Evolutionary conservation across 2,329 filamentous ascomycete species (phyloP).

Genomic region (Colletotrichum sp.): DNA sequence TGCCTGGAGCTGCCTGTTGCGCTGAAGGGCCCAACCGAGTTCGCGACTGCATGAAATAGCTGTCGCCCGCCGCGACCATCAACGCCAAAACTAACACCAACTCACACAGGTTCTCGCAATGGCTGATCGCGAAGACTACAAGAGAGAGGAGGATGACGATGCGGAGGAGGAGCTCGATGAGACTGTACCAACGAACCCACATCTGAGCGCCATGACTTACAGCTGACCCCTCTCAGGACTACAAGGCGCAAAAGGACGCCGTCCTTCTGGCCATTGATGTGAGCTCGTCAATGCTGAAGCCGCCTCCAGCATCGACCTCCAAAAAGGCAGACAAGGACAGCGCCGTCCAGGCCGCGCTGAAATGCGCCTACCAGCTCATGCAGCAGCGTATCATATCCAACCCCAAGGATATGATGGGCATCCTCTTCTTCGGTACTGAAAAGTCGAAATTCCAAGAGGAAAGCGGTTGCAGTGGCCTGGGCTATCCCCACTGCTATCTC

Average conservation of each 20-base stretch:
- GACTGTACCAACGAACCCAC: conserved; percentile 46
- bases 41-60: background rate
- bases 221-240: conserved; percentile 62
- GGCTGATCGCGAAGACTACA: conserved; percentile 49
- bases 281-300: conserved; percentile 82
- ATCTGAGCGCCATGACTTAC: background rate
- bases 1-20: conserved; percentile 12
- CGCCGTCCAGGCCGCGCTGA: conserved; percentile 81
- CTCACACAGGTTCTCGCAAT: conserved; percentile 23
- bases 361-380: conserved; percentile 95
- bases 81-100: background rate
- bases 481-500: conserved; percentile 92
- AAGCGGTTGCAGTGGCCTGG: conserved; percentile 62
- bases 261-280: conserved; percentile 95
- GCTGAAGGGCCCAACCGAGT: background rate
- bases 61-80: background rate
- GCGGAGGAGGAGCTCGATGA: conserved; percentile 67
- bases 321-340: conserved; percentile 83
- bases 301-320: conserved; percentile 66
- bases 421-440: conserved; percentile 89
- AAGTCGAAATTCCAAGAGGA: conserved; percentile 80
- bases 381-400: conserved; percentile 98
- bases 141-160: conserved; percentile 67
- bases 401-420: conserved; percentile 96
- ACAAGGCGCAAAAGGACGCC: conserved; percentile 95